Evolutionary conservation across 2,329 filamentous ascomycete genomes (phyloP).

Genomic region (Alternaria longipes): DNA sequence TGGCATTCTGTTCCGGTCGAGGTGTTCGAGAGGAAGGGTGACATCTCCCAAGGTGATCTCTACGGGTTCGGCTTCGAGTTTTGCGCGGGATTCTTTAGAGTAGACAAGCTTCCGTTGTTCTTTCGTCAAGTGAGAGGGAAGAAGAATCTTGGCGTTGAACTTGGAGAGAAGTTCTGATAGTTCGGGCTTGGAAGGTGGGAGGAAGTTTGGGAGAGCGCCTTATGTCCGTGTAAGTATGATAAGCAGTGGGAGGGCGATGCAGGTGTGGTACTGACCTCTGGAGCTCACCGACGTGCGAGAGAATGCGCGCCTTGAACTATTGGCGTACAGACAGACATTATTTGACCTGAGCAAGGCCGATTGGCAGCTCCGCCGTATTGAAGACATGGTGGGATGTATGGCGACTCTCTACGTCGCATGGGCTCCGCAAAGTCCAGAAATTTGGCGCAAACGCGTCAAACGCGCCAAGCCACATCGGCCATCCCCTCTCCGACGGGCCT

Average conservation of each 20-base stretch:
- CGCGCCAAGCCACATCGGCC: slow-evolving; percentile 32
- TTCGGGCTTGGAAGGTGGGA: slow-evolving; percentile 51
- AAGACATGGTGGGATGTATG: slow-evolving; percentile 39
- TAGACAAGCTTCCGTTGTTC: slow-evolving; percentile 56
- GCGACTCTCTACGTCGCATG: slow-evolving; percentile 1
- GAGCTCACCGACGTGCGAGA: slow-evolving; percentile 33
- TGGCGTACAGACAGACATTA: slow-evolving; percentile 20
- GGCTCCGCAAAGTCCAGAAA: slow-evolving; percentile 20
- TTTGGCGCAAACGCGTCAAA: slow-evolving; percentile 37
- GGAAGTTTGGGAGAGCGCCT: slow-evolving; percentile 55
- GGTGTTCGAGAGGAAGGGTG: slow-evolving; percentile 45
- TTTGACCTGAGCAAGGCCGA: slow-evolving; percentile 31
- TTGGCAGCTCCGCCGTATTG: slow-evolving; percentile 42
- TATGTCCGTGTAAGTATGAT: slow-evolving; percentile 12
- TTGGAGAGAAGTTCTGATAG: slow-evolving; percentile 53
- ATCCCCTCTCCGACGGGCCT: slow-evolving; percentile 5
- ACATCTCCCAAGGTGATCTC: slow-evolving; percentile 54
- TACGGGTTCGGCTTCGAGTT: slow-evolving; percentile 55
- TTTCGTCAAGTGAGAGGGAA: slow-evolving; percentile 54
- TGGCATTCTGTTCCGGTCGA: slow-evolving; percentile 37
- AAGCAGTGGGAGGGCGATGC: neutral
- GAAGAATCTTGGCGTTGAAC: slow-evolving; percentile 56
- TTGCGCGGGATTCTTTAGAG: slow-evolving; percentile 50
- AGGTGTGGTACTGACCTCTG: slow-evolving; percentile 32
- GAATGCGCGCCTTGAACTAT: slow-evolving; percentile 42